Evolutionary conservation across 805 yeast genomes (phyloP).

Genomic region (Zygosaccharomyces rouxii): DNA sequence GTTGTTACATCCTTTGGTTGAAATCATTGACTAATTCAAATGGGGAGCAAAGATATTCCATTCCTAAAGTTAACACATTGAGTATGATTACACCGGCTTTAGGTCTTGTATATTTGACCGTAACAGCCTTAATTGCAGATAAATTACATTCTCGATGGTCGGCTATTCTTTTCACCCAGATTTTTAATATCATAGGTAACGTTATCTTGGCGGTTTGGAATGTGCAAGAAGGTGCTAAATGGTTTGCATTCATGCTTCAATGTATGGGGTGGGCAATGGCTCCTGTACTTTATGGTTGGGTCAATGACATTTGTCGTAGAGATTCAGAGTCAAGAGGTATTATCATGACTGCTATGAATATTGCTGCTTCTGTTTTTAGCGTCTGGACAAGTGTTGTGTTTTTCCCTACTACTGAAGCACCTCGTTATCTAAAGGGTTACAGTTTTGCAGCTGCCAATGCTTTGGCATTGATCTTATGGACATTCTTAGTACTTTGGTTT

Average conservation of each 20-base stretch:
- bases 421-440: conserved; percentile 51
- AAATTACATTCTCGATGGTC: conserved; percentile 49
- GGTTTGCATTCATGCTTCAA: conserved; percentile 57
- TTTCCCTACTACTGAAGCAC: conserved; percentile 49
- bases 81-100: conserved; percentile 54
- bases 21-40: conserved; percentile 36
- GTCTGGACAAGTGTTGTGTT: conserved; percentile 49
- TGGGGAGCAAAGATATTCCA: conserved; percentile 32
- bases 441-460: conserved; percentile 40
- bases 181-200: conserved; percentile 49
- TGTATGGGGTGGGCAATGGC: conserved; percentile 61
- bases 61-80: conserved; percentile 43
- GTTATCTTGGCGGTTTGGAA: conserved; percentile 52
- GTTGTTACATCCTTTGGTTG: conserved; percentile 58
- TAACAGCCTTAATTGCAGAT: conserved; percentile 41
- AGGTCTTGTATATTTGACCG: conserved; percentile 40
- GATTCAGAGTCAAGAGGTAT: conserved; percentile 52
- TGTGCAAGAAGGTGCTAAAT: conserved; percentile 49
- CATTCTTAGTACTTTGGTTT: conserved; percentile 30
- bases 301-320: conserved; percentile 51
- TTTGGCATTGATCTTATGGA: conserved; percentile 27
- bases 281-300: conserved; percentile 55
- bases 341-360: conserved; percentile 48
- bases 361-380: conserved; percentile 49
- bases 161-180: conserved; percentile 49